phyloP scores from a whole-genome alignment of 148 eudicot species.

The Pouteria glomerata region DNA sequence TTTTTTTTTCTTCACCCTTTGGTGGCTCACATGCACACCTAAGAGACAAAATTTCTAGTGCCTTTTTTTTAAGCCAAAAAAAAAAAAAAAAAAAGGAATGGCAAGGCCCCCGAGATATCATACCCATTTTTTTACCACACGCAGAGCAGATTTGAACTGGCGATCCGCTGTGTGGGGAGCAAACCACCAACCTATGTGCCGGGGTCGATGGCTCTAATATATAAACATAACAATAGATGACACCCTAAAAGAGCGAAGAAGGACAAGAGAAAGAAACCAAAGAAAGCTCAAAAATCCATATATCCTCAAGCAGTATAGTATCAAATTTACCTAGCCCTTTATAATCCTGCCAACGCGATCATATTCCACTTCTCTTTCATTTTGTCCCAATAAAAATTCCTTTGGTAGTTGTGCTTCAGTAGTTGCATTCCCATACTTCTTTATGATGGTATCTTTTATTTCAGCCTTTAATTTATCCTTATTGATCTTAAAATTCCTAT shows the following conservation, averaged over 20 bases:
- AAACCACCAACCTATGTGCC: no score
- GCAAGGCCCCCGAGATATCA: no score
- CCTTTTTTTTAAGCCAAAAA: no score
- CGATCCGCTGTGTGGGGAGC: no score
- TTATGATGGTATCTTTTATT: conserved; percentile 51
- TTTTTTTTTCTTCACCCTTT: no score
- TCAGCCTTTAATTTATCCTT: conserved; percentile 67
- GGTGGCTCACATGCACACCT: no score
- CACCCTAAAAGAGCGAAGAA: background rate
- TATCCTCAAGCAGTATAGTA: background rate
- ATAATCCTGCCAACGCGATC: conserved; percentile 77
- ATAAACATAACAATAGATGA: background rate
- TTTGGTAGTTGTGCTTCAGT: conserved; percentile 54
- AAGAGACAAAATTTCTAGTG: no score
- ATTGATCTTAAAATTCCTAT: conserved; percentile 57
- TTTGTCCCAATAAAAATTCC: conserved; percentile 73
- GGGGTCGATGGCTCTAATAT: background rate
- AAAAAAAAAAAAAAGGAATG: no score
- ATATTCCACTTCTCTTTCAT: conserved; percentile 73
- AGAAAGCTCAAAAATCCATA: background rate
- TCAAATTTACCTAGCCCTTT: conserved; percentile 48
- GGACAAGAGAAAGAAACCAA: background rate
- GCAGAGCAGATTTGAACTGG: no score
- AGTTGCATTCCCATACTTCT: conserved; percentile 81
- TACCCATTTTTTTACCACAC: no score